These are phyloP conservation scores for Jacaranda copaia DNA, from an alignment of 257 asterid genomes.

Conservation along the genomic window DNA sequence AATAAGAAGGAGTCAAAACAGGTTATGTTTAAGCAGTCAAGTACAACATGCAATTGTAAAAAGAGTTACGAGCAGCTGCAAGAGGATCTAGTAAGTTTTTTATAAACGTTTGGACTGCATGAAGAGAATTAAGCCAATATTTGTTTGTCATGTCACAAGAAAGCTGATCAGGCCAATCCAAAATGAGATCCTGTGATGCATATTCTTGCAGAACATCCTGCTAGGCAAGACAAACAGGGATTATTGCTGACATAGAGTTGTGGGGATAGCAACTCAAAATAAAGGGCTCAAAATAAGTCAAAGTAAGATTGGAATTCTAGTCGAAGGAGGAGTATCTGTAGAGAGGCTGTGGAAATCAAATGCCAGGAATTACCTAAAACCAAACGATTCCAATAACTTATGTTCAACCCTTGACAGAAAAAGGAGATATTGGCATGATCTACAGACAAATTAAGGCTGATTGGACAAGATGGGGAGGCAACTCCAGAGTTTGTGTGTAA, in stretches of 20 bases:
- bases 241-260: neutral
- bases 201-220: neutral
- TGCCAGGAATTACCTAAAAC: neutral
- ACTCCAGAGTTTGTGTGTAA: neutral
- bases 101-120: neutral
- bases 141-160: too few species aligned
- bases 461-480: neutral
- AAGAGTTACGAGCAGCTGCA: neutral
- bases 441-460: neutral
- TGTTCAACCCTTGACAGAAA: neutral
- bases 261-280: neutral
- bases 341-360: neutral
- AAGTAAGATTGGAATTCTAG: neutral
- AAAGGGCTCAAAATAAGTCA: neutral
- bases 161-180: neutral
- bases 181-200: neutral
- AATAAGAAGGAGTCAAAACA: neutral
- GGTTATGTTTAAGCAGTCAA: neutral
- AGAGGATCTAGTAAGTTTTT: neutral
- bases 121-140: neutral
- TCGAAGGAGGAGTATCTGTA: neutral
- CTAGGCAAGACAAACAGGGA: neutral
- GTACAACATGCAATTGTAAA: neutral
- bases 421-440: neutral
- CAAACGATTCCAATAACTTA: neutral